Evolutionary conservation across 2,329 filamentous ascomycete species (phyloP).

Genomic region (Verticillium dahliae): DNA sequence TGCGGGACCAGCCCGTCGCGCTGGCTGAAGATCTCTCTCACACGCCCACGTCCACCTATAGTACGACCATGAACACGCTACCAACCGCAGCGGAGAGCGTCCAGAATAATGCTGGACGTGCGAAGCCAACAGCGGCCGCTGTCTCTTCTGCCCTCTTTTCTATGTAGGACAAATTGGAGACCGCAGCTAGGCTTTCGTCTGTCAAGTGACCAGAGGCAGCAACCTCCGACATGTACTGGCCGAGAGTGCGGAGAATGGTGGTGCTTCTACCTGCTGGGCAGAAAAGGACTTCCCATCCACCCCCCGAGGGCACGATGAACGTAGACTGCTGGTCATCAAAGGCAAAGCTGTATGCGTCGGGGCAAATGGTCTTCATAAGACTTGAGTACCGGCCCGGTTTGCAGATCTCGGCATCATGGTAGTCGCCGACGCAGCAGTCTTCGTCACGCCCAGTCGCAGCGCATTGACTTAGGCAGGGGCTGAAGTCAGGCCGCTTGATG

Average conservation of each 20-base stretch:
- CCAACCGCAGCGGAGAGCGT: background rate
- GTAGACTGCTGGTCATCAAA: constrained; percentile 54
- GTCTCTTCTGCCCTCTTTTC: constrained; percentile 10
- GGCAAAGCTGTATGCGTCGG: constrained; percentile 78
- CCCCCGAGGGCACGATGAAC: constrained; percentile 59
- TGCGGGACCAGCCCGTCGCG: constrained; percentile 9
- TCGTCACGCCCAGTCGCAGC: constrained; percentile 57
- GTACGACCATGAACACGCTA: background rate
- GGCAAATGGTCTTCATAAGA: constrained; percentile 67
- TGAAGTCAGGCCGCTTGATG: constrained; percentile 63
- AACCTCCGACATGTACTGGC: constrained; percentile 39
- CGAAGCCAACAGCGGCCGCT: constrained; percentile 2
- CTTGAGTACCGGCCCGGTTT: constrained; percentile 61
- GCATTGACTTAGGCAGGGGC: constrained; percentile 73
- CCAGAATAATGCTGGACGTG: constrained; percentile 1
- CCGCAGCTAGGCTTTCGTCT: constrained; percentile 16
- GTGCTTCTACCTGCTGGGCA: constrained; percentile 61
- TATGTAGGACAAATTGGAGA: constrained; percentile 11
- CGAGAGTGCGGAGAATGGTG: constrained; percentile 48
- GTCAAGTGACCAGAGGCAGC: constrained; percentile 33
- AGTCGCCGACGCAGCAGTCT: constrained; percentile 71
- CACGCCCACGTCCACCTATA: background rate
- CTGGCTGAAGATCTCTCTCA: background rate
- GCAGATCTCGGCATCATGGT: constrained; percentile 58
- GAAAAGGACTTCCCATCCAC: constrained; percentile 73